Evolutionary conservation across 768 basidiomycete genomes (phyloP), one percentile per base, ranked within the genome.

Genomic region (Suillus weaverae): DNA sequence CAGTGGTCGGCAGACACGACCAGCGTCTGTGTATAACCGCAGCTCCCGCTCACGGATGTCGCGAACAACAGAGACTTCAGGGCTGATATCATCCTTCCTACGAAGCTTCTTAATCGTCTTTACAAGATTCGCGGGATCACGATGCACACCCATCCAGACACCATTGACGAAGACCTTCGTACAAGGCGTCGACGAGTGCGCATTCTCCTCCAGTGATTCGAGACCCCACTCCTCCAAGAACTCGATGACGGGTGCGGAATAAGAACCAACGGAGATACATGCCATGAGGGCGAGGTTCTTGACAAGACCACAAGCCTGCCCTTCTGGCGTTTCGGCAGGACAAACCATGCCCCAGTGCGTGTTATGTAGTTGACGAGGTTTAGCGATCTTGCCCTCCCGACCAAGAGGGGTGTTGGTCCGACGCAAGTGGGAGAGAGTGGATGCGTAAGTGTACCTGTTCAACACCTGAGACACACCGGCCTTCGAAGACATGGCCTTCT

Each of bases 311-410:
- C 97, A 99, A 66, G 97, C 97, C 76, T 99, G 97, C 54, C 97
- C 97, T 87, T 99, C 97, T 1, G 97, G 97, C 4, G 97, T 99
- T 77, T 99, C 97, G 44, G 97, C 97, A 50, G 97, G 97, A 74
- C 97, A 99, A 22, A 99, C 97, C 97, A 99, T 99, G 43, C 97
- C 97, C 97, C 97, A 99, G 72, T 99, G 97, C 1, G 97, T 98
- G 72, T 99, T 99, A 77, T 99, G 97, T 62, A 99, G 82, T 71
- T 99, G 97, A 71, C 97, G 97, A 63, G 97, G 97, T 76, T 99
- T 99, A 54, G 97, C 97, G 65, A 99, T 99, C 80, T 99, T 99
- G 63, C 96, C 96, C 76, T 99, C 97, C 65, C 97, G 91, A 62
- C 97, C 97, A 57, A 99, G 87, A 2, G 97, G 97, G 0, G 97